Percentiles rank a stretch among this genome's conserved stretches.
phyloP scores from a whole-genome alignment of 495 filamentous ascomycete species.

The Xylaria scruposa region DNA sequence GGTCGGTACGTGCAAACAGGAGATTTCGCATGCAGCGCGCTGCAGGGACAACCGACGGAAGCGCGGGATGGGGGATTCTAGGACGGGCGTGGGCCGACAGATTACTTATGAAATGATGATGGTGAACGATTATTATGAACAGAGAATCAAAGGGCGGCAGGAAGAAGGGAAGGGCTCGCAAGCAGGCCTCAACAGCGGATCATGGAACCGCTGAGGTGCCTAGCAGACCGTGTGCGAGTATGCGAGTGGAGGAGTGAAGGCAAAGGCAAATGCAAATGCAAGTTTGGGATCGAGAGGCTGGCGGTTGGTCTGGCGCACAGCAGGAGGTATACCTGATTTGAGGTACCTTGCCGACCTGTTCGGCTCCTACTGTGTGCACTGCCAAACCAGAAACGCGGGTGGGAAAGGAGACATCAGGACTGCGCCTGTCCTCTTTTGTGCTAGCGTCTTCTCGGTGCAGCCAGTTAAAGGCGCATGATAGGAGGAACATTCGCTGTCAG shows the following conservation, averaged over 20 bases:
- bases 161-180: conserved; percentile 22
- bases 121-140: conserved; percentile 21
- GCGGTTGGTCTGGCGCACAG: conserved; percentile 6
- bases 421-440: background rate
- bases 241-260: conserved; percentile 26
- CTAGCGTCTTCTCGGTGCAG: background rate
- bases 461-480: background rate
- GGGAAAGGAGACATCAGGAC: conserved; percentile 12
- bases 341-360: background rate
- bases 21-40: conserved; percentile 9
- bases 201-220: conserved; percentile 24
- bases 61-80: background rate
- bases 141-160: conserved; percentile 11
- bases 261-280: background rate
- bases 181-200: conserved; percentile 27
- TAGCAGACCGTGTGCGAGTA: conserved; percentile 23
- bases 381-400: conserved; percentile 5
- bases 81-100: conserved; percentile 2
- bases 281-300: conserved; percentile 20
- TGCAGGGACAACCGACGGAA: background rate
- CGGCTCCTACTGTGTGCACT: background rate
- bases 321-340: conserved; percentile 1
- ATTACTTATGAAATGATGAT: conserved; percentile 10
- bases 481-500: conserved; percentile 9
- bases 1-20: conserved; percentile 2